phyloP scores from a whole-genome alignment of 2,329 filamentous ascomycete genomes.

The Fusarium coffeatum region DNA sequence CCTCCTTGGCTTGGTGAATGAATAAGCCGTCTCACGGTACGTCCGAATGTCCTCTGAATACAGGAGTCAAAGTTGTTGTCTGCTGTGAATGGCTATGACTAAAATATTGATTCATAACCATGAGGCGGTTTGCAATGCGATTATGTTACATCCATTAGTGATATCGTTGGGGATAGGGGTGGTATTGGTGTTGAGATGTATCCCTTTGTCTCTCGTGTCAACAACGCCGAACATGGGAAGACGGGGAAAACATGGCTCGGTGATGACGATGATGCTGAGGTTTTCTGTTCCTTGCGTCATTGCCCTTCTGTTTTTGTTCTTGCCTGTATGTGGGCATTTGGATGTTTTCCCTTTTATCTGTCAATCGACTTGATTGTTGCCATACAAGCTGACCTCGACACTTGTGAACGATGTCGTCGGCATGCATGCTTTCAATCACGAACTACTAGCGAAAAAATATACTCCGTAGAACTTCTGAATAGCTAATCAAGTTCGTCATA shows the following conservation, averaged over 20 bases:
- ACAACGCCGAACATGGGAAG: not conserved
- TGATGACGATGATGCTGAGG: not conserved
- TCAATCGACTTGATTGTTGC: not conserved
- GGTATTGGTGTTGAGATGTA: not conserved
- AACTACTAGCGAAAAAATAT: not conserved
- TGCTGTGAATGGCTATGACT: not conserved
- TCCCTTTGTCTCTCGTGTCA: not conserved
- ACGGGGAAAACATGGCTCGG: not conserved
- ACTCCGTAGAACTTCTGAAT: not conserved
- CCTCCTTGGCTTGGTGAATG: not conserved
- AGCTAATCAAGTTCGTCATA: not conserved
- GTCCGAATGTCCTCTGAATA: not conserved
- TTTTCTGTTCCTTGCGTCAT: not conserved
- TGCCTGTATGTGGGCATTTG: not conserved
- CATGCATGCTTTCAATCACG: not conserved
- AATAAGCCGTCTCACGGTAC: not conserved
- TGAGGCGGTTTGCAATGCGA: slow-evolving; percentile 14
- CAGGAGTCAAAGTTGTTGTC: not conserved
- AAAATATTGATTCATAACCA: not conserved
- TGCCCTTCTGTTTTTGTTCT: not conserved
- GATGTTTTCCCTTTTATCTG: not conserved
- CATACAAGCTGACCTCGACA: not conserved
- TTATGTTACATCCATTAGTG: not conserved
- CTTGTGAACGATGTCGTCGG: not conserved
- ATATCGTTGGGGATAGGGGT: not conserved